Base-by-base conservation (phyloP, 805 yeast genomes). In the Naumovozyma baii region DNA sequence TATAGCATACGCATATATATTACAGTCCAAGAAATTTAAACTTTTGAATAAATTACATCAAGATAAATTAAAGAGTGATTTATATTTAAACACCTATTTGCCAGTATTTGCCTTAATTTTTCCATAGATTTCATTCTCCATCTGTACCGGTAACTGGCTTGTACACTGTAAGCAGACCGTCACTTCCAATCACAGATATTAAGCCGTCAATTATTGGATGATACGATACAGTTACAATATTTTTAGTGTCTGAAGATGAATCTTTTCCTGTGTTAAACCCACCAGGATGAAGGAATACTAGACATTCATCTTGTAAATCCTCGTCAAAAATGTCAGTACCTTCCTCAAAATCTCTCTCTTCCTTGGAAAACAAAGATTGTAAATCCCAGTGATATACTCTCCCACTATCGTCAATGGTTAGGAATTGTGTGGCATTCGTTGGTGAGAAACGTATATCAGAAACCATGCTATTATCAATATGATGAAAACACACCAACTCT, bases 301-400 rank as follows among this genome's bases (percentile, higher is more conserved):
- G 39, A 38, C 59, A 59, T 31, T 50, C 41, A 13, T 14, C 42
- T 34, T 49, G 51, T 36, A 38, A 7, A 13, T 29, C 39, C 7
- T 39, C 33, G 10, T 16, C 18, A 18, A 47, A 34, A 19, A 43
- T 34, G 16, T 47, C 45, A 20, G 38, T 37, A 17, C 31, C 34
- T 48, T 72, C 69, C 15, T 30, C 29, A 13, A 14, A 9, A 8
- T n/a, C 31, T 8, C 28, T 22, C 10, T 29, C 31, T 8, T 5
- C 13, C 17, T 65, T 72, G 19, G 66, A 67, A 18, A 55, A 59
- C 26, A 54, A 54, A 26, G 46, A 62, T 41, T 63, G 68, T 14
- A 52, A 22, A 40, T 55, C 54, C 64, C 64, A 60, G 18, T 57
- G 62, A 38, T 55, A 59, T 7, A 60, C 54, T 32, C 52, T 54